Base-by-base conservation (phyloP, 2,329 filamentous ascomycete species). In the Emmonsia crescens region DNA sequence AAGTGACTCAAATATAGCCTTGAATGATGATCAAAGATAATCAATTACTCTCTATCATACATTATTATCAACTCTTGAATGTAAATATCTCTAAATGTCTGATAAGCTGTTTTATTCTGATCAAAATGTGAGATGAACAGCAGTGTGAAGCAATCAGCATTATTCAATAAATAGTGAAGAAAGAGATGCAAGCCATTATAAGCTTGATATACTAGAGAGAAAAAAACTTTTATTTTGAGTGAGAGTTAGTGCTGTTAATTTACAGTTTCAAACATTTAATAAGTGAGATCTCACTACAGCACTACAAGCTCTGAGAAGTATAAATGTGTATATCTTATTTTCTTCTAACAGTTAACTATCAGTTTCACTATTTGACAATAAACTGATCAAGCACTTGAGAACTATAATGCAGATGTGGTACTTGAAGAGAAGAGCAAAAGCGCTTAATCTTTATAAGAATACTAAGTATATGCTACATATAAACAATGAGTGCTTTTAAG, bases 391-490 rank as follows among this genome's bases (percentile, higher is more conserved):
- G 9, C 67, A 66, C 21, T 61, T 77, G 1, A 70, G 74, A 52
- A 61, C 68, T 5, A 61, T 77, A 19, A 67, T 69, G 2, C 69
- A 68, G 74, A 73, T 1, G 66, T 77, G 10, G 60, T 74, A 58
- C 69, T 77, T 2, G 67, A 70, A 51, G 74, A 74, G 60, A 75
- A 77, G 61, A 64, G 64, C 6, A 62, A 68, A 12, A 68, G 72
- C 58, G 63, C 56, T 27, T 63, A 68, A 5, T 75, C 75, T 19
- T 63, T 67, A 2, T 77, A 72, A 73, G 67, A 72, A 24, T 64
- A 68, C 10, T 77, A 75, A 74, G 61, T 76, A 9, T 67, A 83
- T 67, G 76, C 86, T 66, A 84, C 85, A 64, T 76, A 77, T 52
- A 85, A 85, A 67, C 80, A 82, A 12, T 81, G 75, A 36, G 70